phyloP scores from a whole-genome alignment of 202 grass and related monocot species.

The Brachypodium distachyon region DNA sequence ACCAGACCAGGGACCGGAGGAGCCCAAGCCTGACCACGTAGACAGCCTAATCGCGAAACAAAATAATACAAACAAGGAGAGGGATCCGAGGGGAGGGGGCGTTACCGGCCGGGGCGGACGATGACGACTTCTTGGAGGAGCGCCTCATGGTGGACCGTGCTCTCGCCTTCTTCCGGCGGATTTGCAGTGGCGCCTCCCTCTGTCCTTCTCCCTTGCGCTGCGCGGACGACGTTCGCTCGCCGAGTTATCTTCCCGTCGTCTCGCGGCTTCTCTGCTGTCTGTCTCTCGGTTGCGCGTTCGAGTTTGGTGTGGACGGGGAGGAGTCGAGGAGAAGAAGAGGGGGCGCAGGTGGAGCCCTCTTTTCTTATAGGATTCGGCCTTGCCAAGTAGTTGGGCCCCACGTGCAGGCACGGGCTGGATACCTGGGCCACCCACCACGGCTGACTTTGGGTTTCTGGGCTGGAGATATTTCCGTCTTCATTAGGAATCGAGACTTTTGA shows the following conservation, averaged over 20 bases:
- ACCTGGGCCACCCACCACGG: slow-evolving; percentile 12
- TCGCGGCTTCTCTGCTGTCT: background rate
- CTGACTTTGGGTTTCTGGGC: background rate
- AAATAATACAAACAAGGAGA: background rate
- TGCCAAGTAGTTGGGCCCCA: background rate
- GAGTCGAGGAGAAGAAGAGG: background rate
- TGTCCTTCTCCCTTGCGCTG: background rate
- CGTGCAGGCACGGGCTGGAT: slow-evolving; percentile 2
- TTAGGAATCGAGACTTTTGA: background rate
- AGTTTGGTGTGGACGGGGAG: slow-evolving; percentile 1
- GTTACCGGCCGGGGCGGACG: slow-evolving; percentile 43
- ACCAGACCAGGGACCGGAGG: background rate
- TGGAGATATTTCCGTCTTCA: background rate
- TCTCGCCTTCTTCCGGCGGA: background rate
- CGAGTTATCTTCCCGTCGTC: slow-evolving; percentile 3
- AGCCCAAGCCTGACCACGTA: no score
- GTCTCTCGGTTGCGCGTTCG: slow-evolving; percentile 11
- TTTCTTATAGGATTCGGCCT: slow-evolving; percentile 39
- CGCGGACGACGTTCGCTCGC: background rate
- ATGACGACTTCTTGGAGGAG: slow-evolving; percentile 42
- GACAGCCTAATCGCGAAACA: slow-evolving; percentile 10
- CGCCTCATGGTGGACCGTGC: slow-evolving; percentile 34
- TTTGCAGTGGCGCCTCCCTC: background rate
- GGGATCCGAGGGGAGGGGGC: slow-evolving; percentile 3
- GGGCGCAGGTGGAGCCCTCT: slow-evolving; percentile 20